Evolutionary conservation across 495 filamentous ascomycete genomes (phyloP), one percentile per base, ranked within the genome.

Genomic region (Penicillium paradoxum): DNA sequence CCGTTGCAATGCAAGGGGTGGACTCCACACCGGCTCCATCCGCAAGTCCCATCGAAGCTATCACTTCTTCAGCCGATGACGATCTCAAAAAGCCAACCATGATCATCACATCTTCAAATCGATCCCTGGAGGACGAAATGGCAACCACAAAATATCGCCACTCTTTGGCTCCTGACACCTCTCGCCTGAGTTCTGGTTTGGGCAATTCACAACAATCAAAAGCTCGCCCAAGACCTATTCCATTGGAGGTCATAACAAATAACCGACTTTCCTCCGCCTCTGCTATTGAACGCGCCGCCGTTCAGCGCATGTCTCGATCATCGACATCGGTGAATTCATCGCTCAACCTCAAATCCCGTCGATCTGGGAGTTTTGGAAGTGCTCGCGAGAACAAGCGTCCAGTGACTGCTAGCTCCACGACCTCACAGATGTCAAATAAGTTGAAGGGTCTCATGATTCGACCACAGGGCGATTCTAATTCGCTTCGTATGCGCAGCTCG

Each of bases 401-500:
- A 6, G 59, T 80, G 29, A 82, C 82, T 24, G 71, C 81, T 29
- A 68, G 73, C 34, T 83, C 81, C 3, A 68, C 69, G 6, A 73
- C 76, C 38, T 82, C 81, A 5, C 75, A 76, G 51, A 67, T 75
- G 13, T 80, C 80, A 4, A 69, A 51, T 25, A 81, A 79, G 53
- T 56, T 81, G 13, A 84, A 82, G 59, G 72, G 74, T 22, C 66
- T 83, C 14, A 74, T 82, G 48, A 58, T 55, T 24, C 73, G 79
- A 39, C 70, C 70, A 54, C 69, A 67, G 6, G 66, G 61, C 14
- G 77, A 80, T 54, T 51, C 71, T 57, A 53, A 61, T 43, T 68
- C 76, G 29, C 54, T 64, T 40, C 75, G 66, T 55, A 62, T 71
- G 30, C 73, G 68, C 48, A 75, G 62, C 54, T 81, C 72, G 49